These are phyloP conservation scores for Euphrasia arctica DNA, from an alignment of 305 asterid genomes.

Conservation along the genomic window DNA sequence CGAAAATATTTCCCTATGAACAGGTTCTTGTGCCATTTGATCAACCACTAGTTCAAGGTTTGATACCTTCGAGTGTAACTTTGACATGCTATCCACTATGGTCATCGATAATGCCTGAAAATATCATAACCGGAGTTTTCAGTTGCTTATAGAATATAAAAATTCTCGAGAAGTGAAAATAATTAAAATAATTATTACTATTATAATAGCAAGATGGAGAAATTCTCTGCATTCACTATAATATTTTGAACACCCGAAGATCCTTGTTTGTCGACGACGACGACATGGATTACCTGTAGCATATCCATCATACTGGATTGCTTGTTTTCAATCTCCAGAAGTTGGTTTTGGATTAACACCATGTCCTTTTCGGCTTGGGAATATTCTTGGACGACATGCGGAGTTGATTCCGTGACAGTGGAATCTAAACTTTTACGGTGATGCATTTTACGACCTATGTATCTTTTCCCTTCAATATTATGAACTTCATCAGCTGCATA, in stretches of 20 bases:
- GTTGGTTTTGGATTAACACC: slow-evolving; percentile 61
- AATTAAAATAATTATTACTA: not conserved
- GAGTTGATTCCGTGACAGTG: slow-evolving; percentile 72
- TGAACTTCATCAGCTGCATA: slow-evolving; percentile 57
- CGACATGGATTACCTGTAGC: slow-evolving; percentile 52
- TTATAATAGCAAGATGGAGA: too few relatives aligned
- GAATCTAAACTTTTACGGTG: slow-evolving; percentile 87
- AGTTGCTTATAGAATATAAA: slow-evolving; percentile 7
- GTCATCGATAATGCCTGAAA: slow-evolving; percentile 68
- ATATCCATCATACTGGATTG: slow-evolving; percentile 77
- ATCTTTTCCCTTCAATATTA: slow-evolving; percentile 63
- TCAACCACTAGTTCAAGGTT: slow-evolving; percentile 73
- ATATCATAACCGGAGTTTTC: slow-evolving; percentile 12
- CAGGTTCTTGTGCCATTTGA: slow-evolving; percentile 65
- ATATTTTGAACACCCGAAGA: too few relatives aligned
- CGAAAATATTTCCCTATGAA: slow-evolving; percentile 49
- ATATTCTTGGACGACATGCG: slow-evolving; percentile 46
- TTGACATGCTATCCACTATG: slow-evolving; percentile 70
- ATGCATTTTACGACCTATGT: slow-evolving; percentile 39
- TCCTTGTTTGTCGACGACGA: not conserved
- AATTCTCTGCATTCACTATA: too few relatives aligned
- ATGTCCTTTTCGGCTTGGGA: slow-evolving; percentile 72
- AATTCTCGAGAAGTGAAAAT: not conserved
- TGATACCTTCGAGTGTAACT: slow-evolving; percentile 76
- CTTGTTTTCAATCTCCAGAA: slow-evolving; percentile 77